phyloP scores from a whole-genome alignment of 2,329 filamentous ascomycete species.

The Nothopassalora personata region DNA sequence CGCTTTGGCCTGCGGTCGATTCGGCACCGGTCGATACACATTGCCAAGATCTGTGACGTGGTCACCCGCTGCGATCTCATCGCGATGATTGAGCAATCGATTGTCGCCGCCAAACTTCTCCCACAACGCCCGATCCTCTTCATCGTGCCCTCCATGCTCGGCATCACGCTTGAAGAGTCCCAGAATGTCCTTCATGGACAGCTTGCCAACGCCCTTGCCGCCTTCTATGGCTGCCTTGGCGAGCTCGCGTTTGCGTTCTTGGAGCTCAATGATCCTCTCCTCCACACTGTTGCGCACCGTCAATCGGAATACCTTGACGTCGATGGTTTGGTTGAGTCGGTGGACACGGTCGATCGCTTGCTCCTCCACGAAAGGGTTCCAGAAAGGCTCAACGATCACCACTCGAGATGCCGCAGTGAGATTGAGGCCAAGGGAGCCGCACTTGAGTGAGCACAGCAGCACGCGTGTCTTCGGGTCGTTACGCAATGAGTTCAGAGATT shows the following conservation, averaged over 20 bases:
- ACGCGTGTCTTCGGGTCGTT: constrained; percentile 71
- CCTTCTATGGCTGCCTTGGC: constrained; percentile 89
- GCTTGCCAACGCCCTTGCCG: constrained; percentile 71
- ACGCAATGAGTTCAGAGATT: constrained; percentile 70
- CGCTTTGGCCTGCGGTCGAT: constrained; percentile 16
- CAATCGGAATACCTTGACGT: constrained; percentile 92
- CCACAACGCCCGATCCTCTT: constrained; percentile 40
- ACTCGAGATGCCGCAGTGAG: constrained; percentile 89
- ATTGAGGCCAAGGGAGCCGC: constrained; percentile 87
- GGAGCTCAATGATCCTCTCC: constrained; percentile 87
- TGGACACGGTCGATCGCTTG: constrained; percentile 79
- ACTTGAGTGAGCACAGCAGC: constrained; percentile 87
- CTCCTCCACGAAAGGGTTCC: constrained; percentile 97
- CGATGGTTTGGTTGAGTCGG: constrained; percentile 91
- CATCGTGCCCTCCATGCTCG: constrained; percentile 37
- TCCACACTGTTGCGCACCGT: constrained; percentile 84
- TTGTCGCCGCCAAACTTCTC: constrained; percentile 31
- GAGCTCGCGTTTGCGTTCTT: constrained; percentile 86
- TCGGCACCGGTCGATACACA: constrained; percentile 9
- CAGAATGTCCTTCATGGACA: constrained; percentile 90
- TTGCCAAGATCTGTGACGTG: constrained; percentile 7
- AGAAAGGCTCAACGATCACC: constrained; percentile 94
- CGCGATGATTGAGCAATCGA: constrained; percentile 32
- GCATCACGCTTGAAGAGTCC: constrained; percentile 75
- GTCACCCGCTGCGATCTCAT: not conserved